Base-by-base conservation (phyloP, 805 yeast species). In the Candida ortonii region DNA sequence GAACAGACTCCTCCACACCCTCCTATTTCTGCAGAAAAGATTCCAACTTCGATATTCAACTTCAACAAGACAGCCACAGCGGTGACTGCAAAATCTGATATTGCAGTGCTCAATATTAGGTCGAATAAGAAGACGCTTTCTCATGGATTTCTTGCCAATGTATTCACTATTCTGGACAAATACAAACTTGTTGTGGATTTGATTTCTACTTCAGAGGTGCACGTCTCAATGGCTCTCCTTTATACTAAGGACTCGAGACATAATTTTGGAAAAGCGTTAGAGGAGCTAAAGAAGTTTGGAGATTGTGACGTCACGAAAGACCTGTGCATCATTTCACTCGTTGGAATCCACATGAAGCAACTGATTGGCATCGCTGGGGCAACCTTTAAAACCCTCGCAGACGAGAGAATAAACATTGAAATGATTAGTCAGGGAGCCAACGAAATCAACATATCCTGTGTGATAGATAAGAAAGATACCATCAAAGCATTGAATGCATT, bases 381-480 rank as follows among this genome's bases (percentile, higher is more conserved):
- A 47, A 90, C 90, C 96, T 93, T 93, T 67, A 80, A 88, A 50
- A 86, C 94, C 2, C 68, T 93, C 48, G 97, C 97, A 6, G 89
- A 85, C 54, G 94, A 90, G 52, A 75, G 76, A 28, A 83, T 93
- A 56, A 93, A 93, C 64, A 87, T 93, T 50, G 98, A 93, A 63
- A 93, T 93, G 98, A 93, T 93, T 63, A 77, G 88, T 38, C 98
- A 93, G 71, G 98, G 98, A 52, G 96, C 97, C 13, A 90, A 90
- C 55, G 98, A 93, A 64, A 93, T 93, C 55, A 93, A 93, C 60
- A 93, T 93, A 34, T 84, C 95, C 21, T 94, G 97, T 46, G 98
- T 93, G 34, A 87, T 93, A 43, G 84, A 84, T 45, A 87, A 84
- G 47, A 65, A 67, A 36, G 93, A 93, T 54, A 80, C 94, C 10